These are phyloP conservation scores for Orychophragmus violaceus DNA, from an alignment of 345 rosid species.

Conservation along the genomic window DNA sequence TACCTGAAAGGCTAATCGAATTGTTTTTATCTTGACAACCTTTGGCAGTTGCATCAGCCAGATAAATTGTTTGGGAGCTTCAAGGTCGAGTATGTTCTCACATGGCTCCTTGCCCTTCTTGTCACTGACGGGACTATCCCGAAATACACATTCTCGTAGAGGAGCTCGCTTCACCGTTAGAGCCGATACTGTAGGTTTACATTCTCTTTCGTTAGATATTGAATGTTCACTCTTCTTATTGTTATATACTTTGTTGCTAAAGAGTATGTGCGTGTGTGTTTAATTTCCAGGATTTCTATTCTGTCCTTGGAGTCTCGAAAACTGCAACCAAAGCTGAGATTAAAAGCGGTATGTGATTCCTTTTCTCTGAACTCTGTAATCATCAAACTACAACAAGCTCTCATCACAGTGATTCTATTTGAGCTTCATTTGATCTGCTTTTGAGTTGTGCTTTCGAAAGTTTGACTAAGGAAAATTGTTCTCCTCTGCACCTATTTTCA, in stretches of 20 bases:
- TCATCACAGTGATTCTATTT: background rate
- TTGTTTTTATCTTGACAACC: background rate
- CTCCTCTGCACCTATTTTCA: constrained; percentile 30
- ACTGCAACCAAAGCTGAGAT: constrained; percentile 90
- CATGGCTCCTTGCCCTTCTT: constrained; percentile 49
- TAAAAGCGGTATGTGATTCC: constrained; percentile 60
- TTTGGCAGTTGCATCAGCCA: constrained; percentile 41
- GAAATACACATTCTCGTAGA: constrained; percentile 40
- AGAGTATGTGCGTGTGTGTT: background rate
- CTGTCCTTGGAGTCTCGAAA: constrained; percentile 89
- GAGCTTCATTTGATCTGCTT: background rate
- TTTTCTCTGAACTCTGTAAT: background rate
- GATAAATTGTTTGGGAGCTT: constrained; percentile 45
- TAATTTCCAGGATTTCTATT: constrained; percentile 69
- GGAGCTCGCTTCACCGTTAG: constrained; percentile 68
- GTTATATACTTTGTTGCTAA: background rate
- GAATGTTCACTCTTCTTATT: background rate
- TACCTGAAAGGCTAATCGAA: background rate
- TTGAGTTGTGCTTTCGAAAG: background rate
- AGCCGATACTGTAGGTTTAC: constrained; percentile 70
- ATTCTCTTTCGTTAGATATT: constrained; percentile 6
- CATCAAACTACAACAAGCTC: background rate
- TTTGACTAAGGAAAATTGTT: background rate
- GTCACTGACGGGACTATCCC: constrained; percentile 40
- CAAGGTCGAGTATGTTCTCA: constrained; percentile 61